These are phyloP conservation scores for Aspergillus versicolor DNA, from an alignment of 2,329 filamentous ascomycete genomes.

Conservation along the genomic window DNA sequence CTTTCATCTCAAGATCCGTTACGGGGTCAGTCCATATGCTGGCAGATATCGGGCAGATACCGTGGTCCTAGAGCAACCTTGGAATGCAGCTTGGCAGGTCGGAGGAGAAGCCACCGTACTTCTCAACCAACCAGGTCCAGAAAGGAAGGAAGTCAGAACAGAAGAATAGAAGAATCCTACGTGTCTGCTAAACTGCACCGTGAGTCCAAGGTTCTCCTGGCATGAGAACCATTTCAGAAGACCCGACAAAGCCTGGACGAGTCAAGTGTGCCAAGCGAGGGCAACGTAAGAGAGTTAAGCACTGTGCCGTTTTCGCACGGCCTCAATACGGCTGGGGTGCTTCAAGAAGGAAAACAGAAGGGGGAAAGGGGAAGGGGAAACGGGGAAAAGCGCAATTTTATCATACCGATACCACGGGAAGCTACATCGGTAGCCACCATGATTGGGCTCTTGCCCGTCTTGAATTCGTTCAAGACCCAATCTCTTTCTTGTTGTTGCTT, in stretches of 20 bases:
- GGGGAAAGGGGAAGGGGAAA: conserved; percentile 26
- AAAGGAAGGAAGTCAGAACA: conserved; percentile 65
- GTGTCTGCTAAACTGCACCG: conserved; percentile 68
- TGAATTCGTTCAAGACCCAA: conserved; percentile 99
- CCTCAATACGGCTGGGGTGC: conserved; percentile 49
- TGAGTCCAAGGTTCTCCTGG: conserved; percentile 85
- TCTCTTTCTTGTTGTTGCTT: conserved; percentile 99
- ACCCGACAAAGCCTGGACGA: conserved; percentile 84
- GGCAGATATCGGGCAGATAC: conserved; percentile 62
- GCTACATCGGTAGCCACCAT: conserved; percentile 99
- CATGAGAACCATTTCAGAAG: conserved; percentile 71
- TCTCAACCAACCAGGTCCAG: conserved; percentile 64
- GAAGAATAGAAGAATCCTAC: conserved; percentile 49
- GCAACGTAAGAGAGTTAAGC: conserved; percentile 81
- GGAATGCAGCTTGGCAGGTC: conserved; percentile 71
- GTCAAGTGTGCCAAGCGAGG: conserved; percentile 82
- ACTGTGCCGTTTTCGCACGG: conserved; percentile 66
- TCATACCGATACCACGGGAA: conserved; percentile 99
- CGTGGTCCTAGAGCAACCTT: conserved; percentile 67
- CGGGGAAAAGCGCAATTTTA: conserved; percentile 57
- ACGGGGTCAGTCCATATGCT: conserved; percentile 51
- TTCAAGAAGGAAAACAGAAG: conserved; percentile 35
- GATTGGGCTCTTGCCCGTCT: conserved; percentile 98
- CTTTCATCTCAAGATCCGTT: conserved; percentile 41
- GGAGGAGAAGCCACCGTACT: conserved; percentile 63